Conservation (phyloP, 768 basidiomycete species). For the Gloeophyllum trabeum region DNA sequence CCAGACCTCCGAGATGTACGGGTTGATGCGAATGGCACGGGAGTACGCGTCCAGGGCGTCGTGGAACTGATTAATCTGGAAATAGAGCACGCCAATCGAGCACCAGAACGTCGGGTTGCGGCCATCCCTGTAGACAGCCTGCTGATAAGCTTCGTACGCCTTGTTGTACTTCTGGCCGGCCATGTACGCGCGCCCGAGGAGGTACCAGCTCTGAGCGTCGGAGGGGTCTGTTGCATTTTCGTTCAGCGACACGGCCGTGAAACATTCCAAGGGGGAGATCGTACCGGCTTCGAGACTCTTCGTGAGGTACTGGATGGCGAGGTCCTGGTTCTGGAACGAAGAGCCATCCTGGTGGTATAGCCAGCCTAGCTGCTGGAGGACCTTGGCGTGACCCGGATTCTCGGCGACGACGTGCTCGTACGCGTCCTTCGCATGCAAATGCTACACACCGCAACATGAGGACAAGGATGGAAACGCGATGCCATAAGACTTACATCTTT, state of each 20-base stretch:
- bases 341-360: constrained; percentile 94
- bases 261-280: constrained; percentile 15
- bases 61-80: constrained; percentile 99
- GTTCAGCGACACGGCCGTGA: constrained; percentile 2
- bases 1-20: constrained; percentile 93
- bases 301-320: constrained; percentile 87
- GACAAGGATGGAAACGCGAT: constrained; percentile 1
- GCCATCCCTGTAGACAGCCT: constrained; percentile 97
- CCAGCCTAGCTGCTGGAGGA: constrained; percentile 96
- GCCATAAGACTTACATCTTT: constrained; percentile 62
- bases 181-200: constrained; percentile 97
- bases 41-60: constrained; percentile 99
- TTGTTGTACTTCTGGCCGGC: constrained; percentile 98
- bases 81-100: constrained; percentile 97
- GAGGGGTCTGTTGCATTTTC: constrained; percentile 54
- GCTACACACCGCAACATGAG: constrained; percentile 36
- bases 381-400: constrained; percentile 92
- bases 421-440: constrained; percentile 82
- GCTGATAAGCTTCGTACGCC: constrained; percentile 98
- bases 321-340: constrained; percentile 90
- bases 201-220: constrained; percentile 98
- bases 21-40: constrained; percentile 96
- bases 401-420: constrained; percentile 93
- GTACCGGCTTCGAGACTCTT: constrained; percentile 90
- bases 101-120: constrained; percentile 99